A percentile compares a stretch with the other conserved stretches of the same genome.
Conservation (phyloP, 148 eudicot species). For the Linanthus parryae region DNA sequence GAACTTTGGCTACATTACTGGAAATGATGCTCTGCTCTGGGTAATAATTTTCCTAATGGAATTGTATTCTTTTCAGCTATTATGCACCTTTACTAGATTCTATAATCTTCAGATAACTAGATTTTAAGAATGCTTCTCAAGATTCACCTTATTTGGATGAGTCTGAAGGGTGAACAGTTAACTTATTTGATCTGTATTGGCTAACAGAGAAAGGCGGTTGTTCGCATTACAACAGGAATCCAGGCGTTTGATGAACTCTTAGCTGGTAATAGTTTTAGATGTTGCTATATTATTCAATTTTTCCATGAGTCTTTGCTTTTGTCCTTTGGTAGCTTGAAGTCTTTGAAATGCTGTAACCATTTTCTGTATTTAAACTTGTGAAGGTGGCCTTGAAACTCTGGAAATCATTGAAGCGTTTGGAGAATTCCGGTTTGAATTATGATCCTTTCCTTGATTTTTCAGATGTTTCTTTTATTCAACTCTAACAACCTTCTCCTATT, state of each 20-base stretch:
- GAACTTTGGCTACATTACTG: conserved; percentile 96
- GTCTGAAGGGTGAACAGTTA: no score
- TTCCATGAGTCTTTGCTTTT: no score
- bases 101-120: no score
- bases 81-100: no score
- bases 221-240: conserved; percentile 90
- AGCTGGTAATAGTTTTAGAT: not conserved
- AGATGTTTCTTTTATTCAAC: no score
- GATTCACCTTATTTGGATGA: not conserved
- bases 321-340: conserved; percentile 40
- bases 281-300: no score
- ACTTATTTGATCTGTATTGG: not conserved
- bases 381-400: conserved; percentile 69
- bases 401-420: conserved; percentile 92
- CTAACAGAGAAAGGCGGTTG: conserved; percentile 66
- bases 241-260: conserved; percentile 39
- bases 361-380: no score
- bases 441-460: no score
- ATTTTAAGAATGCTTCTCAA: not conserved
- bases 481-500: no score
- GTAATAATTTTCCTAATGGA: conserved; percentile 44
- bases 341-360: no score
- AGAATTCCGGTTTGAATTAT: no score
- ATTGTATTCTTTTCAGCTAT: no score
- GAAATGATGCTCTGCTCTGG: conserved; percentile 88